These are phyloP conservation scores for Poronia punctata DNA, from an alignment of 495 filamentous ascomycete genomes.

Conservation along the genomic window DNA sequence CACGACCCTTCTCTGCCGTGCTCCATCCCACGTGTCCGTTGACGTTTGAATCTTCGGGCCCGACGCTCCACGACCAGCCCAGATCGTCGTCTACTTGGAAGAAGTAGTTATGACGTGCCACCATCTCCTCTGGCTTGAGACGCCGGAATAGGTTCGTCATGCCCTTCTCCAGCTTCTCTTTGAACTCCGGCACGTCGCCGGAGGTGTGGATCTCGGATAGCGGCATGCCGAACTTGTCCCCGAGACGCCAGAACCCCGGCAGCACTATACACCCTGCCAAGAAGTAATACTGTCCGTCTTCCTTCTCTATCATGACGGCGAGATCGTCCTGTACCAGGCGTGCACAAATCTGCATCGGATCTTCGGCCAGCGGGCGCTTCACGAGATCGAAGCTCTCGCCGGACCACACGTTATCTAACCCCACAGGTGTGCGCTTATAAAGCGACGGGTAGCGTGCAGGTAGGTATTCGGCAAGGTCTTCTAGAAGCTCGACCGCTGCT, in stretches of 20 bases:
- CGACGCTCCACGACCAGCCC: constrained; percentile 69
- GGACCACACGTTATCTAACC: constrained; percentile 66
- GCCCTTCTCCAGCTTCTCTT: constrained; percentile 70
- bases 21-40: constrained; percentile 50
- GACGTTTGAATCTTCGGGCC: constrained; percentile 58
- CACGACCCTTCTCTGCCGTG: constrained; percentile 69
- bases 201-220: constrained; percentile 78
- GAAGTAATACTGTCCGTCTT: constrained; percentile 79
- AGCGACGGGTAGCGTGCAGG: constrained; percentile 74
- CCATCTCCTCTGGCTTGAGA: constrained; percentile 56
- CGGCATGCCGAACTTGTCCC: constrained; percentile 80
- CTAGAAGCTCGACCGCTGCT: constrained; percentile 71
- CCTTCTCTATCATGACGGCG: constrained; percentile 75
- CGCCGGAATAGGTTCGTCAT: constrained; percentile 76
- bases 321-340: constrained; percentile 80
- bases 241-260: constrained; percentile 80
- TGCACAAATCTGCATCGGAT: constrained; percentile 71
- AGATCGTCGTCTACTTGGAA: constrained; percentile 69
- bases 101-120: constrained; percentile 63
- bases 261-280: constrained; percentile 74
- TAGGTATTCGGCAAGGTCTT: constrained; percentile 69
- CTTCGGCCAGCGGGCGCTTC: constrained; percentile 62
- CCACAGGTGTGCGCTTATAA: constrained; percentile 55
- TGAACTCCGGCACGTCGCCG: constrained; percentile 72
- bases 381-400: constrained; percentile 66